Percentiles rank a stretch among this genome's conserved stretches.
Conservation (phyloP, 2,329 filamentous ascomycete genomes). For the Pseudocercospora macadamiae region DNA sequence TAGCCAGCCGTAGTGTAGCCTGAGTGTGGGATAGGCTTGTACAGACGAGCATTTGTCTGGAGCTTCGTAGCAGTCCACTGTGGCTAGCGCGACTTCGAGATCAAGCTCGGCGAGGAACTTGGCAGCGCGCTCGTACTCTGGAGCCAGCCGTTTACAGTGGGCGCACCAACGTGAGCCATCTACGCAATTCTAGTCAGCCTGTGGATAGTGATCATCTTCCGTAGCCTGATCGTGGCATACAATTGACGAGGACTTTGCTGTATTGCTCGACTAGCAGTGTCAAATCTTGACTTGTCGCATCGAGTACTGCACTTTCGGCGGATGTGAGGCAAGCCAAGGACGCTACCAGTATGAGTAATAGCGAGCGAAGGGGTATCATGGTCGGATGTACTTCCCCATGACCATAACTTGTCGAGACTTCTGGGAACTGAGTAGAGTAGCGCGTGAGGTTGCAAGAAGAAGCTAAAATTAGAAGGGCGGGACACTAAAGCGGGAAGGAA, state of each 20-base stretch:
- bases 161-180: constrained; percentile 68
- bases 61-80: constrained; percentile 95
- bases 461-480: background rate
- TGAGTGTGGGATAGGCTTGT: background rate
- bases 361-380: background rate
- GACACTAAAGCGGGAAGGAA: background rate
- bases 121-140: constrained; percentile 85
- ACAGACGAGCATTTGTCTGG: constrained; percentile 54
- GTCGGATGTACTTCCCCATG: no score
- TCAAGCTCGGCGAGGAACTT: constrained; percentile 84
- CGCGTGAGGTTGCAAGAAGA: background rate
- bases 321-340: no score
- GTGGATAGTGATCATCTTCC: no score
- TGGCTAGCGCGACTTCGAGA: constrained; percentile 70
- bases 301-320: background rate
- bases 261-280: background rate
- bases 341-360: background rate
- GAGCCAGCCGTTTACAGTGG: constrained; percentile 96
- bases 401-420: no score
- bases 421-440: background rate
- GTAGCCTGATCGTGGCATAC: background rate
- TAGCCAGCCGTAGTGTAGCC: constrained; percentile 4
- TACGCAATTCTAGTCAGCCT: background rate
- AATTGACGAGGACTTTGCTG: background rate
- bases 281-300: background rate